A percentile compares a stretch with the other conserved stretches of the same genome.
These are phyloP conservation scores for Linnemannia schmuckeri DNA, from an alignment of 192 early-diverging fungal species.

Conservation along the genomic window DNA sequence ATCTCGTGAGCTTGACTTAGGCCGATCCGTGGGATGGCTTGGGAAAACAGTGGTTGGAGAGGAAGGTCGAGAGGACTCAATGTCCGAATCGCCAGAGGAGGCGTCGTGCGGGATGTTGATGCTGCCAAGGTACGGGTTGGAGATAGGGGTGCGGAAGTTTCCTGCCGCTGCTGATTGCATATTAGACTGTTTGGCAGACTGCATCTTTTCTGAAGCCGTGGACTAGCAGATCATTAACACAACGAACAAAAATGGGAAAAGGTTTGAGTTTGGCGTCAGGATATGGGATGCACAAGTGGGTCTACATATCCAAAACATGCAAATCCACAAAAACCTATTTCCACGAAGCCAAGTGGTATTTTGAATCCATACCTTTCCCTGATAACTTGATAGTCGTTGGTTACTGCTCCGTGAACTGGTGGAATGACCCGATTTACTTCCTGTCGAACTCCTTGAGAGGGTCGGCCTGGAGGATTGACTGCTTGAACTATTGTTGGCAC, in stretches of 20 bases:
- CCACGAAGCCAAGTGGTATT: background rate
- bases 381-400: constrained; percentile 39
- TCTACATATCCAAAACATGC: background rate
- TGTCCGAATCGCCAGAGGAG: constrained; percentile 53
- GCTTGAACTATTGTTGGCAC: constrained; percentile 12
- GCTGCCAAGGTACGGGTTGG: constrained; percentile 55
- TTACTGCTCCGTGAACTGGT: constrained; percentile 35
- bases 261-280: background rate
- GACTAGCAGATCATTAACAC: background rate
- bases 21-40: background rate
- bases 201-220: constrained; percentile 14
- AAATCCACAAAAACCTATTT: background rate
- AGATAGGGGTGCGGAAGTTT: constrained; percentile 39
- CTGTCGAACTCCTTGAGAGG: constrained; percentile 50
- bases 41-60: constrained; percentile 46
- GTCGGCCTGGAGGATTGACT: constrained; percentile 15
- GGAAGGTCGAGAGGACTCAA: constrained; percentile 45
- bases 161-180: constrained; percentile 44
- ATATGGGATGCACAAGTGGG: background rate
- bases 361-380: constrained; percentile 33
- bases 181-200: constrained; percentile 39
- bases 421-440: constrained; percentile 44
- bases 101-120: constrained; percentile 55
- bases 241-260: background rate
- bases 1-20: constrained; percentile 26